Conservation (phyloP, 441 rosid genomes). For the Adansonia rubrostipa region DNA sequence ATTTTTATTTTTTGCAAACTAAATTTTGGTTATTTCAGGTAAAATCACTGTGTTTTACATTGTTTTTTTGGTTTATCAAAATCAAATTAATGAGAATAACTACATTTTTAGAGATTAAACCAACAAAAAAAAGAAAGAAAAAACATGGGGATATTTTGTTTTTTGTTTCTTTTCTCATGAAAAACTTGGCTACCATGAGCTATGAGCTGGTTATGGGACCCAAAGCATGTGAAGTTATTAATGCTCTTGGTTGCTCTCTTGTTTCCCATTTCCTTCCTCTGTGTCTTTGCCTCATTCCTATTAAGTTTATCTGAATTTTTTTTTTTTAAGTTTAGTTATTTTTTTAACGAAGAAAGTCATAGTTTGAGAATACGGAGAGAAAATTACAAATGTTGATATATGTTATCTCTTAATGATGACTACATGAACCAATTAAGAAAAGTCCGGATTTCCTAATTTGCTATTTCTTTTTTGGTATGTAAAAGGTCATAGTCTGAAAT, state of each 20-base stretch:
- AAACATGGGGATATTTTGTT: slow-evolving; percentile 14
- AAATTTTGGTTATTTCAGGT: too few relatives aligned
- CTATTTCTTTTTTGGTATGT: not conserved
- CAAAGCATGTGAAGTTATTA: slow-evolving; percentile 37
- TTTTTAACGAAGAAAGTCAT: too few relatives aligned
- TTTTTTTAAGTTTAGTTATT: too few relatives aligned
- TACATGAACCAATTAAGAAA: too few relatives aligned
- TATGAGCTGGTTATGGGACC: slow-evolving; percentile 36
- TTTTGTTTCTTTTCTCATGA: not conserved
- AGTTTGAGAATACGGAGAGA: not conserved
- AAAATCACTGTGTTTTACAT: too few relatives aligned
- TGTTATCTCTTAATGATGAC: too few relatives aligned
- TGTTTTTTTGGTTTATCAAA: not conserved
- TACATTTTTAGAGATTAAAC: not conserved
- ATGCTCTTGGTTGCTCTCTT: slow-evolving; percentile 1
- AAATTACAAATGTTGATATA: too few relatives aligned
- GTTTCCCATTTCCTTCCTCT: not conserved
- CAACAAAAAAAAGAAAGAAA: not conserved
- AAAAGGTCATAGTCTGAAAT: not conserved
- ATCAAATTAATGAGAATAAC: not conserved
- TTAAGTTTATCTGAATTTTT: not conserved
- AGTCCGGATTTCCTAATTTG: not conserved
- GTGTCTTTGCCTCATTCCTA: slow-evolving; percentile 6
- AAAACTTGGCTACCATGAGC: slow-evolving; percentile 15
- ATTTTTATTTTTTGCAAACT: too few relatives aligned